Base-by-base conservation (phyloP, 2,329 filamentous ascomycete genomes). In the Chaetomium strumarium region DNA sequence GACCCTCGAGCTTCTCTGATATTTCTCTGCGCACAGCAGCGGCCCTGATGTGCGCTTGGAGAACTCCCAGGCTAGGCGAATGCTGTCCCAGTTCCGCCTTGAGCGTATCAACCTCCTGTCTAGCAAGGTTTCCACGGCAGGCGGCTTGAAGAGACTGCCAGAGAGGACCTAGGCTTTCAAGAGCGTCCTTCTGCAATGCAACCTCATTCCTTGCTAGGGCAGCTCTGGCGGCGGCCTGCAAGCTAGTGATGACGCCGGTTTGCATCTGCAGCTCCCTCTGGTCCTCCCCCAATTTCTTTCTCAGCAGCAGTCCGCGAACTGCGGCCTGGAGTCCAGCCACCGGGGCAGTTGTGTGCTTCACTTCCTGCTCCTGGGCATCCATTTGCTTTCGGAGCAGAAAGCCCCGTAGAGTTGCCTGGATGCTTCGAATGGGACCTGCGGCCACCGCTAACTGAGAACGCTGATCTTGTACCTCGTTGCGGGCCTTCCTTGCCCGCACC, bases 211-310 rank as follows among this genome's bases (percentile, higher is more conserved):
- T 78, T 53, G 73, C 77, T 64, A 83, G 70, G 70, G 79, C 72
- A 49, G 83, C 87, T 68, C 86, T 78, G 34, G 80, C 76, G 54
- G 79, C 79, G 61, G 85, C 81, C 71, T 91, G 87, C 53, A 90
- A 68, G 49, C 73, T 69, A 47, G 73, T 73, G 55, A 83, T 74
- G 34, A 74, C 72, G 40, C 66, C 66, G 57, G 75, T 72, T 61
- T 82, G 69, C 52, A 72, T 70, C 51, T 77, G 73, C 46, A 86
- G 73, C 50, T 72, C 67, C 58, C 72, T 68, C 52, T 78, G 71
- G 53, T 83, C 78, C 46, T 77, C 70, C 16, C 76, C 73, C 50
- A 85, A 68, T 43, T 75, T 74, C 55, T 71, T 75, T 61, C 88
- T 77, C 57, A 83, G 67, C 53, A 89, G 68, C 70, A 82, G 78